These are phyloP conservation scores for Trametes villosa DNA, from an alignment of 768 basidiomycete species.

Conservation along the genomic window DNA sequence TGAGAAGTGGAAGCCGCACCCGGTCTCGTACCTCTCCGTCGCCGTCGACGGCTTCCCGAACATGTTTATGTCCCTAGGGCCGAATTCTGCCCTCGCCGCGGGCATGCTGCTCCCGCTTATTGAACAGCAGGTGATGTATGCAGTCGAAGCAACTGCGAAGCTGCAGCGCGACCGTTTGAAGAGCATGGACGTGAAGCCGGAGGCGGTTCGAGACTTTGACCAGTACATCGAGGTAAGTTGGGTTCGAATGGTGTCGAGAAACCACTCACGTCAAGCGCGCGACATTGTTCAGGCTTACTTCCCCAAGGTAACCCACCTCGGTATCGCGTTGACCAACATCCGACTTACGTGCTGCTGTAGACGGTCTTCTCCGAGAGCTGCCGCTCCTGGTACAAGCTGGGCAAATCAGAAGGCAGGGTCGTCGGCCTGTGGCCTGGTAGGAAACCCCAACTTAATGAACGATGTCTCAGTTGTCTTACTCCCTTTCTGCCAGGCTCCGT, in stretches of 20 bases:
- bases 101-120: constrained; percentile 59
- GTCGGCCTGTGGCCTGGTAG: constrained; percentile 67
- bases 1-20: constrained; percentile 57
- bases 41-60: constrained; percentile 70
- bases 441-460: too few species aligned
- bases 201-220: constrained; percentile 67
- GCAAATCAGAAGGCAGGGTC: constrained; percentile 58
- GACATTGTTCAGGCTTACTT: constrained; percentile 46
- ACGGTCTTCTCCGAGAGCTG: constrained; percentile 63
- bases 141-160: constrained; percentile 57
- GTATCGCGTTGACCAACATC: not conserved
- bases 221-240: constrained; percentile 55
- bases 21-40: constrained; percentile 60
- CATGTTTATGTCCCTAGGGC: constrained; percentile 63
- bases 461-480: constrained; percentile 22
- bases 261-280: not conserved
- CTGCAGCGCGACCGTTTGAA: constrained; percentile 65
- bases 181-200: constrained; percentile 60
- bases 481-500: constrained; percentile 44
- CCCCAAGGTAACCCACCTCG: constrained; percentile 41
- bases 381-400: constrained; percentile 64
- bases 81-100: constrained; percentile 58
- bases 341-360: constrained; percentile 31
- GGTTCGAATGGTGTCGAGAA: not conserved
- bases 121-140: constrained; percentile 62